phyloP scores from a whole-genome alignment of 2,329 filamentous ascomycete species.

The Pseudopithomyces chartarum region DNA sequence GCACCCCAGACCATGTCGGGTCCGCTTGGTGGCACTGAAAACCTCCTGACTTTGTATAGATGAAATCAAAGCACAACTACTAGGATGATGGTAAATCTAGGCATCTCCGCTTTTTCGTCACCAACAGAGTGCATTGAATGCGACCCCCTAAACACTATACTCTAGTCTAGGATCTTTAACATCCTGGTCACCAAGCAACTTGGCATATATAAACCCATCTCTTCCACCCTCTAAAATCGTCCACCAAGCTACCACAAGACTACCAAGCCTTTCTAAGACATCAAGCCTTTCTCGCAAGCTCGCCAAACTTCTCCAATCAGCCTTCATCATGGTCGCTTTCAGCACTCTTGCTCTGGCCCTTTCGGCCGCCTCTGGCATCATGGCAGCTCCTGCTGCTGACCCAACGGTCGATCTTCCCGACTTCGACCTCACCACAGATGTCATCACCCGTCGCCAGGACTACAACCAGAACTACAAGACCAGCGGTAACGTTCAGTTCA shows the following conservation, averaged over 20 bases:
- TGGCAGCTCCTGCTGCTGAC: slow-evolving; percentile 29
- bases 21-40: background rate
- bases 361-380: slow-evolving; percentile 22
- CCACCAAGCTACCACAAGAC: background rate
- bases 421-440: slow-evolving; percentile 28
- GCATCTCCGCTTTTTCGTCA: background rate
- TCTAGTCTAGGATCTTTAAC: background rate
- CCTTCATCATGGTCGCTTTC: slow-evolving; percentile 35
- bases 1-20: background rate
- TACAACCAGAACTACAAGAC: slow-evolving; percentile 44
- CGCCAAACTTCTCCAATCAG: background rate
- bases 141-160: slow-evolving; percentile 5
- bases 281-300: slow-evolving; percentile 7
- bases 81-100: slow-evolving; percentile 5
- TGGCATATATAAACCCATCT: slow-evolving; percentile 20
- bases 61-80: background rate
- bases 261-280: slow-evolving; percentile 7
- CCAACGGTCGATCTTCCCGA: slow-evolving; percentile 28
- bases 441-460: slow-evolving; percentile 34
- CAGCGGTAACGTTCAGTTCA: slow-evolving; percentile 34
- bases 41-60: background rate
- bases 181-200: slow-evolving; percentile 11
- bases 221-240: slow-evolving; percentile 15
- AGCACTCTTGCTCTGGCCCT: slow-evolving; percentile 26
- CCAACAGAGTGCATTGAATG: background rate